Base-by-base conservation (phyloP, 2,329 filamentous ascomycete genomes). In the Moelleriella libera region DNA sequence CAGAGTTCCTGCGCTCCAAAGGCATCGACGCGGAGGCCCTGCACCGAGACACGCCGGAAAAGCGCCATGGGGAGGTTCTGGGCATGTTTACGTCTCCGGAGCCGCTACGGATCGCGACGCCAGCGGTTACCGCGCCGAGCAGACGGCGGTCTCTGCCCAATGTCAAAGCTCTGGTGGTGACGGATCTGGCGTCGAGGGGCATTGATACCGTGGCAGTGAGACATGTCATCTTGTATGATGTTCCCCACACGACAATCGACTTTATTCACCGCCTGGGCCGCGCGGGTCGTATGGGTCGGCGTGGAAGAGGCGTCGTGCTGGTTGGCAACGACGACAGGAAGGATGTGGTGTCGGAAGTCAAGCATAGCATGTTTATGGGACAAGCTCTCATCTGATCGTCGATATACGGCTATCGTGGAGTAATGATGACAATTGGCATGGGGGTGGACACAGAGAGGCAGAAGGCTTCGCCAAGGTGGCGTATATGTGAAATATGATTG, bases 191-290 rank as follows among this genome's bases (percentile, higher is more conserved):
- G 5, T 95, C 88, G 5, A 72, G 92, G 55, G 92, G 92, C 52
- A 95, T 98, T 57, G 92, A 98, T 63, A 98, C 92, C 0, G 68
- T 96, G 31, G 84, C 87, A 14, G 90, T 97, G 14, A 78, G 86
- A 49, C 87, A 94, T 55, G 92, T 98, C 46, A 83, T 98, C 47
- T 68, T 98, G 30, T 97, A 95, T 63, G 88, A 98, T 61, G 90
- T 98, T n/a, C 92, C 92, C 5, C 90, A 97, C 61, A 94, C 87
- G 0, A 94, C 88, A 0, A 94, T 98, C 50, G 94, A 98, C 64
- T 98, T 98, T 58, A 96, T 98, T 58, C 94, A 98, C 65, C 83
- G 94, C 12, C 78, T 97, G 5, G 92, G 92, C 12, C 78, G 92
- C 49, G 88, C 92, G 1, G 92, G 92, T 0, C 78, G 92, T 34